Evolutionary conservation across 1,284 basidiomycete genomes (phyloP).

Genomic region (Trichosporon ovoides): DNA sequence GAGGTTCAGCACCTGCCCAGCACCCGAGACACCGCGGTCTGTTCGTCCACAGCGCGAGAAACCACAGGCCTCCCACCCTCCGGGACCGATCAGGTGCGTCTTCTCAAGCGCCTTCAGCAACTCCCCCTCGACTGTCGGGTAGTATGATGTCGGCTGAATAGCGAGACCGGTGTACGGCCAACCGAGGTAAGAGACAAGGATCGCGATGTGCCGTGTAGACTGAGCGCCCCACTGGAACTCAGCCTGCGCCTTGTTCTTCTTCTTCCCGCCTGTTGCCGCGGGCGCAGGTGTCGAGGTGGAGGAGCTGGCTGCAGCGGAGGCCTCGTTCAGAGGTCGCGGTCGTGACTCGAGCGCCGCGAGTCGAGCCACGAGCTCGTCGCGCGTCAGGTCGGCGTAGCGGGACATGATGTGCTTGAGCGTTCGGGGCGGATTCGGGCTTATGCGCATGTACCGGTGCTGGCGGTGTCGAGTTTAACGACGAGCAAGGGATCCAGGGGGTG

Average conservation of each 20-base stretch:
- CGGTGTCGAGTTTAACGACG: neutral
- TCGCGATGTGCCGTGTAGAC: conserved; percentile 77
- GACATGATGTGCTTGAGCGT: conserved; percentile 13
- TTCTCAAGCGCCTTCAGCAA: conserved; percentile 76
- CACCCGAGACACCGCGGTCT: conserved; percentile 89
- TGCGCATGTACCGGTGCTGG: neutral
- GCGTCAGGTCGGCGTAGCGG: conserved; percentile 27
- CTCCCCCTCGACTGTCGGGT: conserved; percentile 87
- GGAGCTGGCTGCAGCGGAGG: neutral
- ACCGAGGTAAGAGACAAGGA: conserved; percentile 88
- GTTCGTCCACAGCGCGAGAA: conserved; percentile 92
- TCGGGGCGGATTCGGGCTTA: conserved; percentile 1
- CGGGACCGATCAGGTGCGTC: conserved; percentile 67
- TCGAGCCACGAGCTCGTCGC: conserved; percentile 62
- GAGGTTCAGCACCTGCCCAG: conserved; percentile 87
- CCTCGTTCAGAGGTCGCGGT: conserved; percentile 35
- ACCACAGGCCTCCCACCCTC: conserved; percentile 70
- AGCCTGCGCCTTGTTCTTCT: conserved; percentile 21
- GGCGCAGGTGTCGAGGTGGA: neutral
- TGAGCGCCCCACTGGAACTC: conserved; percentile 59
- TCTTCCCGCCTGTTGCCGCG: neutral
- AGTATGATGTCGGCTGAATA: conserved; percentile 58
- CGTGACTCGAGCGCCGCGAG: conserved; percentile 36
- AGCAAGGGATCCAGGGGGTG: neutral
- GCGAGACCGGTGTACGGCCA: conserved; percentile 88